Base-by-base conservation (phyloP, 148 eudicot genomes). In the Cornus controversa region DNA sequence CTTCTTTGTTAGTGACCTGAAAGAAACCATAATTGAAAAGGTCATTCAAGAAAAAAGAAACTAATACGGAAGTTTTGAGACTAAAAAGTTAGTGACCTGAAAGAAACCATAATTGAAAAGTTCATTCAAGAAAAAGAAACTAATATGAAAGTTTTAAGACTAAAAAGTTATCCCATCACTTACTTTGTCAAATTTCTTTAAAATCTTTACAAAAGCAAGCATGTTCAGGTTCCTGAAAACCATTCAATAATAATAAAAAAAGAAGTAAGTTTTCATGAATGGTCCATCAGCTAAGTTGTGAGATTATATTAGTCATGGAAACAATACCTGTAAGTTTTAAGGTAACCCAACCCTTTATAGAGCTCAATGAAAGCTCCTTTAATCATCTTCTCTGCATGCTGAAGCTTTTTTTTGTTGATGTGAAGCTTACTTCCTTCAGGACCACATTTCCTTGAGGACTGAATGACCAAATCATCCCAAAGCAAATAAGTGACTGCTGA, bases 151-250 rank as follows among this genome's bases (percentile, higher is more conserved):
- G 27, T 14, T n/a, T 53, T 4, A 20, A 20, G 23, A 58, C 20
- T 58, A 29, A 75, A 22, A 77, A 31, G 65, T 16, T 66, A 60
- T 62, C 75, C 71, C 22, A 1, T 67, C 28, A 79, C 98, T 88
- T 84, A 93, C 99, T 88, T 90, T 93, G 89, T 96, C 99, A 72
- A 93, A 88, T 81, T 93, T 96, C 88, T 96, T 90, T 82, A 96
- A 82, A 34, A 96, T 93, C 83, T 93, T 96, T 37, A 75, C 91
- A 68, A 96, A 96, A 71, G 97, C 97, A 80, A 93, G 92, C 98
- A 93, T 88, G 90, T 96, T 96, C 85, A 96, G 84, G 86, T 91
- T 91, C 98, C 99, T 96, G 85, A 64, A 82, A 80, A 77, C 73
- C 77, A 83, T 18, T n/a, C 24, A 60, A 60, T 22, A 6, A 2